Percentiles rank a stretch among this genome's conserved stretches.
Conservation (phyloP, 345 rosid species). For the Pseudoturritis turrita region DNA sequence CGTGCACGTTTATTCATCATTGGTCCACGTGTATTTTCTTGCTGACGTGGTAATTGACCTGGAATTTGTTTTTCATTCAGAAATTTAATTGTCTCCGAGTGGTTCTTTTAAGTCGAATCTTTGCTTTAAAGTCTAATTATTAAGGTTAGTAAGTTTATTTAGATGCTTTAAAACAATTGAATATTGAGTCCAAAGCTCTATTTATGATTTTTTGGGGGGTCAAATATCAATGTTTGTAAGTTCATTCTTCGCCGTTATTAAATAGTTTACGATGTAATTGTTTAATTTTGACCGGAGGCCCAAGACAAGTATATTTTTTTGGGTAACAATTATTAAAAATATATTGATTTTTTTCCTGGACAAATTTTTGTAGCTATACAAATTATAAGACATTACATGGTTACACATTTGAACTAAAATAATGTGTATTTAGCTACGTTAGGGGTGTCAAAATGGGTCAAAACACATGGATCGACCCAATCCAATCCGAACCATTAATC, state of each 20-base stretch:
- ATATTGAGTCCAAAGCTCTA: neutral
- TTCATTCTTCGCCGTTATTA: neutral
- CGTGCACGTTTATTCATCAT: neutral
- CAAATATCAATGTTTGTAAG: conserved; percentile 4
- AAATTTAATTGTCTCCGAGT: neutral
- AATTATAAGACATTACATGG: too few relatives aligned
- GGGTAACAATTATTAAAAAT: too few relatives aligned
- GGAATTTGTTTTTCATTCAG: neutral
- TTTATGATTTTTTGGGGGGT: neutral
- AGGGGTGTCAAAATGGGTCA: too few relatives aligned
- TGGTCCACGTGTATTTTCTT: conserved; percentile 25
- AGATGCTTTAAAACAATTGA: neutral
- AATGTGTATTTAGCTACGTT: too few relatives aligned
- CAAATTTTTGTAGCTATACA: too few relatives aligned
- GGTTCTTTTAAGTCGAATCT: neutral
- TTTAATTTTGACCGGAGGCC: neutral
- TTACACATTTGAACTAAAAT: too few relatives aligned
- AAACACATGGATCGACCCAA: too few relatives aligned
- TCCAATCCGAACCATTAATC: too few relatives aligned
- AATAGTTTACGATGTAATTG: neutral
- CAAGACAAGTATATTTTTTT: neutral
- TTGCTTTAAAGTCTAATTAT: conserved; percentile 2
- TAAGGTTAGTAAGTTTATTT: neutral
- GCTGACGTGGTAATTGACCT: conserved; percentile 4
- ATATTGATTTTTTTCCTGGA: neutral